Conservation (phyloP, 306 rosid species). For the Casuarina glauca region DNA sequence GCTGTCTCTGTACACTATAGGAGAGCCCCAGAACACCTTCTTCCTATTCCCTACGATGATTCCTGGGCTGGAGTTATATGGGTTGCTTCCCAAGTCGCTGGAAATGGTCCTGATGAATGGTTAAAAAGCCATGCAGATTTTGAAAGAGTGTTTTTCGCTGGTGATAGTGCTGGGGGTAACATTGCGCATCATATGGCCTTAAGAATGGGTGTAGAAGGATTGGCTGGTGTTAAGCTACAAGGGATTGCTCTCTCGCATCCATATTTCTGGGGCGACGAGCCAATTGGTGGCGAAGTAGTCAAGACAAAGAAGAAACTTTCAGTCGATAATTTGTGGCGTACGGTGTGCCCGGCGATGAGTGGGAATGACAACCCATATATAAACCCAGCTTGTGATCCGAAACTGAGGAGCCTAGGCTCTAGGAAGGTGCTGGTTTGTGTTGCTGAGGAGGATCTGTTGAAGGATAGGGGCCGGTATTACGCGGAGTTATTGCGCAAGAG, state of each 20-base stretch:
- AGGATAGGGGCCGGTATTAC: conserved; percentile 51
- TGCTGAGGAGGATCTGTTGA: conserved; percentile 62
- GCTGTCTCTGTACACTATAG: conserved; percentile 70
- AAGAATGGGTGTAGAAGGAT: conserved; percentile 43
- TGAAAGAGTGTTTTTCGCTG: conserved; percentile 46
- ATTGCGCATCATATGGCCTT: conserved; percentile 53
- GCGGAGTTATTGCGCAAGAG: conserved; percentile 43
- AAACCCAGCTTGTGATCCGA: conserved; percentile 63
- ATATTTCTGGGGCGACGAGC: conserved; percentile 58
- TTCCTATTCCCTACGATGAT: conserved; percentile 59
- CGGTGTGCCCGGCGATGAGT: conserved; percentile 30
- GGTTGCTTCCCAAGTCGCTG: conserved; percentile 49
- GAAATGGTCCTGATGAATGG: conserved; percentile 31
- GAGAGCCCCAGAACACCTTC: conserved; percentile 70
- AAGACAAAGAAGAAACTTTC: background rate
- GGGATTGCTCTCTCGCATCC: conserved; percentile 61
- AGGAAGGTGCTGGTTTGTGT: conserved; percentile 56
- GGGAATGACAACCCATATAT: conserved; percentile 61
- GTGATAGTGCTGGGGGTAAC: conserved; percentile 81
- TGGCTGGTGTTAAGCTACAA: conserved; percentile 26
- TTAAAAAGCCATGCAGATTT: conserved; percentile 50
- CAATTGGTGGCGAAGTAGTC: conserved; percentile 34
- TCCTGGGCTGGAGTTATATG: conserved; percentile 60
- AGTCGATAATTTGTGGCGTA: conserved; percentile 47
- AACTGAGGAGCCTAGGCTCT: conserved; percentile 41